Evolutionary conservation across 352 stramenopile species (phyloP).

Genomic region (Peronosclerospora sorghi): DNA sequence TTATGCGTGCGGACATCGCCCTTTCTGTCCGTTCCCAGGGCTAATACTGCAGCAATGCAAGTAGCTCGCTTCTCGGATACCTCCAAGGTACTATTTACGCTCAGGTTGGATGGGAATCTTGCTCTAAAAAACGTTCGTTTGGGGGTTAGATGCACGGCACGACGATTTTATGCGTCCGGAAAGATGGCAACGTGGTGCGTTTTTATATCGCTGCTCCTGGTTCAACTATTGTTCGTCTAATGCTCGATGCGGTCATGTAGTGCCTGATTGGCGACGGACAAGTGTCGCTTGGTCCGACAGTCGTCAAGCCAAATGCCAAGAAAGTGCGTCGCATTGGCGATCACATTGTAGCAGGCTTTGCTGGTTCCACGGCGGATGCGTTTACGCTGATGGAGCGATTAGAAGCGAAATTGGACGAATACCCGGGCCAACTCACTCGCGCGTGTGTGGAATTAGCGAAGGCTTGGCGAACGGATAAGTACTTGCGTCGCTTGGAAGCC

Average conservation of each 20-base stretch:
- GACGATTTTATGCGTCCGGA: slow-evolving; percentile 97
- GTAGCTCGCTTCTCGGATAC: slow-evolving; percentile 40
- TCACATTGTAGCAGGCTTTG: slow-evolving; percentile 94
- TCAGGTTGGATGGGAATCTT: background rate
- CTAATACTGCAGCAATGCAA: slow-evolving; percentile 11
- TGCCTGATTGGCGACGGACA: slow-evolving; percentile 97
- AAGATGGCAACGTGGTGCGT: slow-evolving; percentile 93
- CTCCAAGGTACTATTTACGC: slow-evolving; percentile 24
- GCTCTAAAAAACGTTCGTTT: background rate
- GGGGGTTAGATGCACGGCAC: slow-evolving; percentile 86
- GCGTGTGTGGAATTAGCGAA: slow-evolving; percentile 98
- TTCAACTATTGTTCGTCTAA: background rate
- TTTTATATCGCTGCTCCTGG: background rate
- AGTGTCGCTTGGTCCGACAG: slow-evolving; percentile 90
- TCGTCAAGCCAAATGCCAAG: slow-evolving; percentile 97
- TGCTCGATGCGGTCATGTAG: slow-evolving; percentile 13
- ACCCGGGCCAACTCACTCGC: slow-evolving; percentile 93
- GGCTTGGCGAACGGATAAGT: slow-evolving; percentile 98
- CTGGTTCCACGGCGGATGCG: slow-evolving; percentile 94
- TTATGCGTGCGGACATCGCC: slow-evolving; percentile 10
- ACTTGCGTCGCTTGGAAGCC: slow-evolving; percentile 91
- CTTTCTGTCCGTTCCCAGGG: slow-evolving; percentile 5
- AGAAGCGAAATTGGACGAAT: slow-evolving; percentile 97
- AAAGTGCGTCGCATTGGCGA: slow-evolving; percentile 95
- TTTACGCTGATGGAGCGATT: slow-evolving; percentile 98